Percentiles rank a stretch among this genome's conserved stretches.
These are phyloP conservation scores for Amphicarpaea edgeworthii DNA, from an alignment of 306 rosid species.

Conservation along the genomic window DNA sequence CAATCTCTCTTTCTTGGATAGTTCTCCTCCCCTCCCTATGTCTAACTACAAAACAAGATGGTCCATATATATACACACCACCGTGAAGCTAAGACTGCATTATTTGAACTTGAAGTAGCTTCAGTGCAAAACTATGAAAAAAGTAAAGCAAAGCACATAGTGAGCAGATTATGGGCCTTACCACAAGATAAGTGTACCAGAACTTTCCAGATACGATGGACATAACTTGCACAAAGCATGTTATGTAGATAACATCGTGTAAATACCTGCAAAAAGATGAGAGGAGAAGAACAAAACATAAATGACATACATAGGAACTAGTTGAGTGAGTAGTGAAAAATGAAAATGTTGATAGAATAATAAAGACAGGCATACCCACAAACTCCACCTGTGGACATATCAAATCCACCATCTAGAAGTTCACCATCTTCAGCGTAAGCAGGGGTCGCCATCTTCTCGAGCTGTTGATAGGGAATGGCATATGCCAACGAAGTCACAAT, in stretches of 20 bases:
- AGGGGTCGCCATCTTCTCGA: slow-evolving; percentile 78
- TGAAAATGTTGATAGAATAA: slow-evolving; percentile 15
- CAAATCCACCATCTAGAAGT: slow-evolving; percentile 96
- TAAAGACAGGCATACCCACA: slow-evolving; percentile 75
- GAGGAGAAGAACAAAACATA: slow-evolving; percentile 26
- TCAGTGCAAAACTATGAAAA: neutral
- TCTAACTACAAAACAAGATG: neutral
- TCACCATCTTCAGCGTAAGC: slow-evolving; percentile 75
- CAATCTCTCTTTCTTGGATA: neutral
- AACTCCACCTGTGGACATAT: slow-evolving; percentile 88
- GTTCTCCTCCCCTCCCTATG: slow-evolving; percentile 19
- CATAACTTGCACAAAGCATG: slow-evolving; percentile 91
- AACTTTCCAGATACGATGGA: slow-evolving; percentile 93
- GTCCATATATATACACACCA: neutral
- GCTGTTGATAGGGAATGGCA: slow-evolving; percentile 71
- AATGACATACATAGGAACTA: neutral
- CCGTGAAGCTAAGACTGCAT: slow-evolving; percentile 6
- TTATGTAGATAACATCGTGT: slow-evolving; percentile 89
- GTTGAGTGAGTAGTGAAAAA: too few species aligned
- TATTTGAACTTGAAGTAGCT: slow-evolving; percentile 11
- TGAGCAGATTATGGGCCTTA: slow-evolving; percentile 47
- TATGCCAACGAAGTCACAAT: slow-evolving; percentile 68
- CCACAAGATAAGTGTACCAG: slow-evolving; percentile 89
- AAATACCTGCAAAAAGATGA: slow-evolving; percentile 71
- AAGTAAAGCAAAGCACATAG: slow-evolving; percentile 1